Base-by-base conservation (phyloP, 2,329 filamentous ascomycete genomes). In the Penicillium verrucosum region DNA sequence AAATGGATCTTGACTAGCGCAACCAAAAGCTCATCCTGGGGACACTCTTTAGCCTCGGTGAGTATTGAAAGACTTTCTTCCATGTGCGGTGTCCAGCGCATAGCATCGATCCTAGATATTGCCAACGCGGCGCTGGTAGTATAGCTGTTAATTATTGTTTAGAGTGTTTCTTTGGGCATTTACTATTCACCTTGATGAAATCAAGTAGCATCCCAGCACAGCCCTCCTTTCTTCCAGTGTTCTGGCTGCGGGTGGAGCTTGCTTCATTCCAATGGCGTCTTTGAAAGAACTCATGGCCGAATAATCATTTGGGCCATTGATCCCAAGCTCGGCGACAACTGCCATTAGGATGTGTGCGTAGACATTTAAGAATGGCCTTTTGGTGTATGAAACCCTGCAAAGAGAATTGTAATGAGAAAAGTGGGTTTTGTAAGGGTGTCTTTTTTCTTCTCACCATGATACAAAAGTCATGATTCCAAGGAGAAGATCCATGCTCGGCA, bases 81-180 rank as follows among this genome's bases (percentile, higher is more conserved):
- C 75, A 87, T 80, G 50, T 85, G 79, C 1, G 79, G 62, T 0
- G 80, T 85, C 85, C 85, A 88, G 2, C 73, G 75, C 47, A 87
- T 72, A 2, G 77, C 64, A 51, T 85, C 82, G 4, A 67, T 63
- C 46, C 48, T 59, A 4, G 51, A 62, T 54, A 64, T 58, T 30
- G 71, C 51, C 73, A 79, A 3, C 66, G 72, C 46, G 73, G 68
- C 54, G 69, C 68, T 56, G 73, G 77, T 11, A 16, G 12, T 21
- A 21, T 14, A 41, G 11, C 12, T 49, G 21, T 54, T 21, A 49
- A 8, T 36, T 9, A 7, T 42, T 40, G 18, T 23, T 40, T 25
- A 18, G 51, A 27, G 49, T 36, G 8, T 6, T 45, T 14, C 11
- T 18, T 25, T 27, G 10, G 11, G 10, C 7, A 29, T 23, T 34